Conservation (phyloP, 2,329 filamentous ascomycete genomes). For the Beauveria caledonica region DNA sequence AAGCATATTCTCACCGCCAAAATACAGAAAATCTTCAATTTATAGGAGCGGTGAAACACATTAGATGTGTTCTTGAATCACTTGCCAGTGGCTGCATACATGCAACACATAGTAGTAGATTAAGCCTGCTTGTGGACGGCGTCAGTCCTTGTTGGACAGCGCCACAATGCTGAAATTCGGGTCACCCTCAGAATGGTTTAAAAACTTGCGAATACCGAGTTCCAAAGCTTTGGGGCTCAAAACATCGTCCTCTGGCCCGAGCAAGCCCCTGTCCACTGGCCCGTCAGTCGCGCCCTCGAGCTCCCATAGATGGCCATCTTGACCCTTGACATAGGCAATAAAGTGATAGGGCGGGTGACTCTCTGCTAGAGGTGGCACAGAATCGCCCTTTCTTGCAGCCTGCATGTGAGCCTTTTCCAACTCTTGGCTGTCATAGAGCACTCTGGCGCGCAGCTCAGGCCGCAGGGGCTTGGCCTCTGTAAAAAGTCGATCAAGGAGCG, state of each 20-base stretch:
- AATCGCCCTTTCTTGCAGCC: conserved; percentile 62
- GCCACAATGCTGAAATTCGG: conserved; percentile 33
- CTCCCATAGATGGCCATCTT: conserved; percentile 64
- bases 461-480: conserved; percentile 51
- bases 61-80: too few relatives aligned
- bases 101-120: too few relatives aligned
- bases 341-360: conserved; percentile 65
- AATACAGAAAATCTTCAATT: too few relatives aligned
- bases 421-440: conserved; percentile 62
- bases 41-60: too few relatives aligned
- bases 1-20: too few relatives aligned
- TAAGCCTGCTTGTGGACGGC: background rate
- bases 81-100: too few relatives aligned
- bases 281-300: conserved; percentile 69
- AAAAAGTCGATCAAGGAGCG: conserved; percentile 51
- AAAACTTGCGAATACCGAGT: conserved; percentile 41
- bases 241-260: conserved; percentile 51
- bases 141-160: conserved; percentile 18
- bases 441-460: conserved; percentile 52
- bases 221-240: conserved; percentile 61
- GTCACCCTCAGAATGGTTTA: conserved; percentile 28
- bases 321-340: conserved; percentile 67
- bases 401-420: conserved; percentile 67
- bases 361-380: conserved; percentile 51
- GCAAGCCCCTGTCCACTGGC: conserved; percentile 55